A percentile compares a stretch with the other conserved stretches of the same genome.
These are phyloP conservation scores for Maudiozyma pseudohumilis DNA, from an alignment of 805 yeast genomes.

Conservation along the genomic window DNA sequence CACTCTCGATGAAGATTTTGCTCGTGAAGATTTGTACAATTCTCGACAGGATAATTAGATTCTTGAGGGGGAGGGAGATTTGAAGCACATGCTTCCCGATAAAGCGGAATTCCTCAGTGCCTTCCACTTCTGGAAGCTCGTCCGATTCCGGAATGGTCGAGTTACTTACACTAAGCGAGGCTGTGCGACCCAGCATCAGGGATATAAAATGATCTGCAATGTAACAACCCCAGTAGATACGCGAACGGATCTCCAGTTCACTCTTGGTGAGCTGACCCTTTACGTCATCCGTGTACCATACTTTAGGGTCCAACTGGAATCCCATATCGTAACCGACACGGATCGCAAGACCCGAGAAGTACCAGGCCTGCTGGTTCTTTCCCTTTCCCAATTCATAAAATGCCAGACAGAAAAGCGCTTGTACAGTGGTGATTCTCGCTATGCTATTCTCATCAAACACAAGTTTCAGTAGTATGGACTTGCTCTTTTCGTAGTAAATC, in stretches of 20 bases:
- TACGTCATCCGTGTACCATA: slow-evolving; percentile 39
- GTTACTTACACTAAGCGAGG: slow-evolving; percentile 43
- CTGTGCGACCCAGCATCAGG: slow-evolving; percentile 49
- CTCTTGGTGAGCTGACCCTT: slow-evolving; percentile 35
- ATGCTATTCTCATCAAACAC: slow-evolving; percentile 30
- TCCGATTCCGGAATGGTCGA: slow-evolving; percentile 52
- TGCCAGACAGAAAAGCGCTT: slow-evolving; percentile 48
- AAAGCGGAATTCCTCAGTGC: slow-evolving; percentile 51
- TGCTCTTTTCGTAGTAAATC: slow-evolving; percentile 39
- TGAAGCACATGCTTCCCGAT: slow-evolving; percentile 25
- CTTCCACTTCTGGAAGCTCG: slow-evolving; percentile 49
- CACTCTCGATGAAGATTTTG: slow-evolving; percentile 27
- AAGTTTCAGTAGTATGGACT: slow-evolving; percentile 31
- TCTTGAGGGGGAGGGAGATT: slow-evolving; percentile 32
- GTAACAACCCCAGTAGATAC: slow-evolving; percentile 61
- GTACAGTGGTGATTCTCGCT: slow-evolving; percentile 45
- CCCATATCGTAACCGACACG: slow-evolving; percentile 59
- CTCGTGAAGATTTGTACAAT: slow-evolving; percentile 30
- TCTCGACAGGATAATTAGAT: slow-evolving; percentile 35
- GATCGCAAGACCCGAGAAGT: slow-evolving; percentile 51
- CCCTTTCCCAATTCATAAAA: slow-evolving; percentile 56
- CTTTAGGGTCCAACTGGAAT: slow-evolving; percentile 50
- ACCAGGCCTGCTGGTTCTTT: slow-evolving; percentile 50
- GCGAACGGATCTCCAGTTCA: slow-evolving; percentile 45
- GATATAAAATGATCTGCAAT: slow-evolving; percentile 56